Conservation (phyloP, 2,329 filamentous ascomycete species). For the Penicillium sp. region DNA sequence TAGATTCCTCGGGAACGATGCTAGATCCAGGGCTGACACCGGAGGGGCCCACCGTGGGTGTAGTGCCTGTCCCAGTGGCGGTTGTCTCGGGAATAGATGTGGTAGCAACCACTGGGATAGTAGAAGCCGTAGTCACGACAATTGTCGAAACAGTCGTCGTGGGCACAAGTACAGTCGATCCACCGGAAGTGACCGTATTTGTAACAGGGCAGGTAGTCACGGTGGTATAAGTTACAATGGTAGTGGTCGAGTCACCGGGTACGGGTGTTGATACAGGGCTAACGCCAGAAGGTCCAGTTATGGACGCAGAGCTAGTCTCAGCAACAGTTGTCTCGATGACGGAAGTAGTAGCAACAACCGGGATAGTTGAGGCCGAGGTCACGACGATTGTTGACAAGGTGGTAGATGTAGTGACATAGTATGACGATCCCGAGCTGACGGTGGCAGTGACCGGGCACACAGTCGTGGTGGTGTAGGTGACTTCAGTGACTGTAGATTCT, state of each 20-base stretch:
- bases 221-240: constrained; percentile 29
- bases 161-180: constrained; percentile 52
- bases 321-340: no score
- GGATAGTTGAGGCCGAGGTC: no score
- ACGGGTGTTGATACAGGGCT: not conserved
- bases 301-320: constrained; percentile 14
- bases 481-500: constrained; percentile 21
- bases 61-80: constrained; percentile 5
- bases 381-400: constrained; percentile 52
- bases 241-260: constrained; percentile 21
- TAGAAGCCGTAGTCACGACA: constrained; percentile 11
- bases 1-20: constrained; percentile 13
- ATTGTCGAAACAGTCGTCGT: constrained; percentile 58
- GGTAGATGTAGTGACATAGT: constrained; percentile 51
- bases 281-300: constrained; percentile 3
- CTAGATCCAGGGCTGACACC: not conserved
- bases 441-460: constrained; percentile 33
- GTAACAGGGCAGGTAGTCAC: constrained; percentile 36
- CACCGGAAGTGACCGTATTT: constrained; percentile 40
- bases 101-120: constrained; percentile 6
- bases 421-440: constrained; percentile 47
- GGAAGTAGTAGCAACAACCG: no score
- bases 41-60: constrained; percentile 11
- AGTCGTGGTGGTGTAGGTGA: constrained; percentile 30
- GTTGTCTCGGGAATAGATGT: not conserved